These are phyloP conservation scores for Plenodomus tracheiphilus DNA, from an alignment of 2,329 filamentous ascomycete genomes.

Conservation along the genomic window DNA sequence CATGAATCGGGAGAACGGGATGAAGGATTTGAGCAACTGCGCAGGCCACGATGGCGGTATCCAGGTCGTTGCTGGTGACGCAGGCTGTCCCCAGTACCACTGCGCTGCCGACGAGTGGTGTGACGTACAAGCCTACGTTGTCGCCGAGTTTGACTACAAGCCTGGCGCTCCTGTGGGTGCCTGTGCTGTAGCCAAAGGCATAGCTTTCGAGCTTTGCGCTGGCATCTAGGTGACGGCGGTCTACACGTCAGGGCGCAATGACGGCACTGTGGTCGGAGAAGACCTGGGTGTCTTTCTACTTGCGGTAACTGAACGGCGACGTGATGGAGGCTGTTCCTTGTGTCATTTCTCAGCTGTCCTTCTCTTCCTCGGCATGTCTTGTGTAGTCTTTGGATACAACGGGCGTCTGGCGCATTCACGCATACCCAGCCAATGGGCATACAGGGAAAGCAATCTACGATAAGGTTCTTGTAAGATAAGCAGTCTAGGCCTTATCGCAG, in stretches of 20 bases:
- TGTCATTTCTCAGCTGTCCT: background rate
- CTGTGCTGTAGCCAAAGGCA: conserved; percentile 8
- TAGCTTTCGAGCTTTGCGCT: conserved; percentile 20
- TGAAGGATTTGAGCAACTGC: conserved; percentile 11
- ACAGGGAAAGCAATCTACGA: background rate
- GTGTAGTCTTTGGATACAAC: background rate
- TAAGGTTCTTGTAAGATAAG: background rate
- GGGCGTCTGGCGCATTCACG: background rate
- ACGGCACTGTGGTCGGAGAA: background rate
- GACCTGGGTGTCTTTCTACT: background rate
- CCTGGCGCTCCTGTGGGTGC: conserved; percentile 14
- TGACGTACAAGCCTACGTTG: conserved; percentile 12
- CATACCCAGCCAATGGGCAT: background rate
- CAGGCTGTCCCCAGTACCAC: conserved; percentile 3
- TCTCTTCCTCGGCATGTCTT: background rate
- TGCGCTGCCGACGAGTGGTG: conserved; percentile 12
- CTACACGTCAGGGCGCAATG: background rate
- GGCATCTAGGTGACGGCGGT: background rate
- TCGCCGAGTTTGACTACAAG: conserved; percentile 12
- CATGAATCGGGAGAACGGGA: conserved; percentile 8
- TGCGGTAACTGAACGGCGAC: background rate
- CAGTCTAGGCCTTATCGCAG: background rate
- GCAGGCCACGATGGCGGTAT: conserved; percentile 18
- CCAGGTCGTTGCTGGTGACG: conserved; percentile 12
- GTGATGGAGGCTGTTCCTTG: background rate